Evolutionary conservation across 257 asterid species (phyloP).

Genomic region (Solanum clarkiae): DNA sequence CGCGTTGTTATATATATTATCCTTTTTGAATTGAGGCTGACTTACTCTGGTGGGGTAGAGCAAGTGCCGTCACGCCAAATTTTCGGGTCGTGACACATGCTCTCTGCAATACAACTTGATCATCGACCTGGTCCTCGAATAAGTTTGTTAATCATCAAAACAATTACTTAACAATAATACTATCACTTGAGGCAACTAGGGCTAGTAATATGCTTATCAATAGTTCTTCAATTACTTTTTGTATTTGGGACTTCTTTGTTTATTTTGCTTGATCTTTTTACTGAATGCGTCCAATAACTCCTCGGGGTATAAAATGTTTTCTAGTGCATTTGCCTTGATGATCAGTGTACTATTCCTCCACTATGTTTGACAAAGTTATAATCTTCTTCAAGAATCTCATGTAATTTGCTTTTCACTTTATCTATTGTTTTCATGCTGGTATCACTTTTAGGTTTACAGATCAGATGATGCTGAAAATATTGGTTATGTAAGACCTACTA

Average conservation of each 20-base stretch:
- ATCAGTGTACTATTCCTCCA: neutral
- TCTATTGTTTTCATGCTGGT: slow-evolving; percentile 3
- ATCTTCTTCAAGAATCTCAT: neutral
- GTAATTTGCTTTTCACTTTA: neutral
- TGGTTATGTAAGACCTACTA: slow-evolving; percentile 90
- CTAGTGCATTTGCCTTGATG: neutral
- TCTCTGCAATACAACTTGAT: no score
- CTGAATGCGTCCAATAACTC: neutral
- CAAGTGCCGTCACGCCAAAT: no score
- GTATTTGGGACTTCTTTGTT: neutral
- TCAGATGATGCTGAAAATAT: slow-evolving; percentile 93
- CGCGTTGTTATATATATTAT: no score
- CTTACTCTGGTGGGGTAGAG: no score
- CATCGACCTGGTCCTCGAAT: no score
- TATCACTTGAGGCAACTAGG: neutral
- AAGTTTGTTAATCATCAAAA: no score
- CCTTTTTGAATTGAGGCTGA: no score
- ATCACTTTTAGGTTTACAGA: slow-evolving; percentile 81
- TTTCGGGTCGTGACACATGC: no score
- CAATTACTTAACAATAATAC: neutral
- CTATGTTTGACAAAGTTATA: neutral
- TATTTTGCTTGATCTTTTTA: neutral
- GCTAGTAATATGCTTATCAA: neutral
- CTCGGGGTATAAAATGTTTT: neutral
- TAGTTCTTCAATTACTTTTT: neutral